Percentiles rank a stretch among this genome's conserved stretches.
These are phyloP conservation scores for Aspergillus ruber DNA, from an alignment of 2,329 filamentous ascomycete species.

Conservation along the genomic window DNA sequence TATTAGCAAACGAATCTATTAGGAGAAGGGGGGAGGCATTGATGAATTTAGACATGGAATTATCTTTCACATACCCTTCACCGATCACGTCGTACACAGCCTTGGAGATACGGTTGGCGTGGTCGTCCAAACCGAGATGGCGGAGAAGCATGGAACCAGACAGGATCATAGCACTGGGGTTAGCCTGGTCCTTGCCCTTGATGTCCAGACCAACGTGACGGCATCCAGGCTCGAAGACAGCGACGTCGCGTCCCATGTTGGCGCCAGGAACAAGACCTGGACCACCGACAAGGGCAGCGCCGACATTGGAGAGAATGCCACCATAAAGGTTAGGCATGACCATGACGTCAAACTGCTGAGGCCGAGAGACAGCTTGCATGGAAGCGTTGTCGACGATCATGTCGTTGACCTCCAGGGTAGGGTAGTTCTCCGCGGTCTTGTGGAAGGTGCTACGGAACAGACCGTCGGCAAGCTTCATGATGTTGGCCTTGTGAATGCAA, in stretches of 20 bases:
- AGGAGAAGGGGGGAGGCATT: neutral
- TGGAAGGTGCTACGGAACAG: constrained; percentile 98
- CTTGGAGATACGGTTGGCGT: constrained; percentile 96
- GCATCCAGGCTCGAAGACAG: constrained; percentile 98
- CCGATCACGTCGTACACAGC: constrained; percentile 71
- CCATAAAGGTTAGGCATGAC: constrained; percentile 99
- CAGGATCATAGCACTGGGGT: constrained; percentile 91
- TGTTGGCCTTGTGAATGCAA: constrained; percentile 99
- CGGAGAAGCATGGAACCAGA: constrained; percentile 95
- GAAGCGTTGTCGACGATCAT: constrained; percentile 99
- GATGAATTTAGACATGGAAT: neutral
- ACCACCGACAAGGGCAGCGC: constrained; percentile 91
- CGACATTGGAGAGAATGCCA: constrained; percentile 98
- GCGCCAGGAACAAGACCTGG: constrained; percentile 95
- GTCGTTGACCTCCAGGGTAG: constrained; percentile 91
- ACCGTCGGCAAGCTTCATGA: constrained; percentile 99
- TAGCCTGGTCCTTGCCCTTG: constrained; percentile 99
- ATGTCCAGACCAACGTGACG: constrained; percentile 99
- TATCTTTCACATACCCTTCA: constrained; percentile 63
- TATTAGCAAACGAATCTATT: constrained; percentile 34
- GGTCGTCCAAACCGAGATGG: constrained; percentile 93
- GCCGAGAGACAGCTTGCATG: constrained; percentile 95
- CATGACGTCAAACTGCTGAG: constrained; percentile 99
- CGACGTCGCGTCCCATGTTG: constrained; percentile 98
- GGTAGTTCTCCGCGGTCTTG: constrained; percentile 87